Conservation (phyloP, 2,329 filamentous ascomycete species). For the Penicillium glabrum region DNA sequence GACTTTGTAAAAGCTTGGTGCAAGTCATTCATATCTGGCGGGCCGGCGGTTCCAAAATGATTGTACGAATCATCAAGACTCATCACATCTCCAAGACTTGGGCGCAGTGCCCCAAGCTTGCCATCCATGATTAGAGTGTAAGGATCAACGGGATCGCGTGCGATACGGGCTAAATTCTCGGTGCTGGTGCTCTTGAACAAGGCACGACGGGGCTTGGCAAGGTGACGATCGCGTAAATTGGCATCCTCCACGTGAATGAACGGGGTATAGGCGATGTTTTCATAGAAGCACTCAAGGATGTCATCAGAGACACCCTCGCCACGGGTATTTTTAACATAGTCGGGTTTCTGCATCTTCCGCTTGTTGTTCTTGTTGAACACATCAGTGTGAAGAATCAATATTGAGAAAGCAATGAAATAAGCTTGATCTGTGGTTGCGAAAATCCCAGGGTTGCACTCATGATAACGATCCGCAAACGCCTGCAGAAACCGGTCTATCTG, state of each 20-base stretch:
- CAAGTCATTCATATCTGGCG: slow-evolving; percentile 75
- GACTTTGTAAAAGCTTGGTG: slow-evolving; percentile 90
- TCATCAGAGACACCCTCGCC: slow-evolving; percentile 93
- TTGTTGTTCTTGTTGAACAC: slow-evolving; percentile 99
- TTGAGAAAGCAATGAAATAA: slow-evolving; percentile 97
- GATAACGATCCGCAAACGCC: slow-evolving; percentile 92
- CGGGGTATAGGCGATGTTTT: slow-evolving; percentile 97
- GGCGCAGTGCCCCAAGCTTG: slow-evolving; percentile 78
- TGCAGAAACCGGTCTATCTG: slow-evolving; percentile 95
- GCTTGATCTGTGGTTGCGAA: slow-evolving; percentile 85
- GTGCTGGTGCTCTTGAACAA: slow-evolving; percentile 66
- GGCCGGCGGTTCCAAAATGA: slow-evolving; percentile 75
- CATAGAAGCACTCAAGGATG: slow-evolving; percentile 92
- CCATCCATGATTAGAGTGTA: slow-evolving; percentile 92
- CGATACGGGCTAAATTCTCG: slow-evolving; percentile 63
- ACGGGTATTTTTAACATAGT: slow-evolving; percentile 92
- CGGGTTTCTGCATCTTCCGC: slow-evolving; percentile 94
- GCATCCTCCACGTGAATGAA: slow-evolving; percentile 98
- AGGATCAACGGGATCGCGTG: slow-evolving; percentile 87
- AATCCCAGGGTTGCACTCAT: slow-evolving; percentile 97
- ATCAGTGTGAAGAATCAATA: slow-evolving; percentile 94
- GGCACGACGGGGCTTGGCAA: slow-evolving; percentile 70
- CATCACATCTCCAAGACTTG: slow-evolving; percentile 89
- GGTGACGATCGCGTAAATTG: slow-evolving; percentile 67
- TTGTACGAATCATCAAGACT: slow-evolving; percentile 87